These are phyloP conservation scores for Myxozyma melibiosi DNA, from an alignment of 805 yeast species.

Conservation along the genomic window DNA sequence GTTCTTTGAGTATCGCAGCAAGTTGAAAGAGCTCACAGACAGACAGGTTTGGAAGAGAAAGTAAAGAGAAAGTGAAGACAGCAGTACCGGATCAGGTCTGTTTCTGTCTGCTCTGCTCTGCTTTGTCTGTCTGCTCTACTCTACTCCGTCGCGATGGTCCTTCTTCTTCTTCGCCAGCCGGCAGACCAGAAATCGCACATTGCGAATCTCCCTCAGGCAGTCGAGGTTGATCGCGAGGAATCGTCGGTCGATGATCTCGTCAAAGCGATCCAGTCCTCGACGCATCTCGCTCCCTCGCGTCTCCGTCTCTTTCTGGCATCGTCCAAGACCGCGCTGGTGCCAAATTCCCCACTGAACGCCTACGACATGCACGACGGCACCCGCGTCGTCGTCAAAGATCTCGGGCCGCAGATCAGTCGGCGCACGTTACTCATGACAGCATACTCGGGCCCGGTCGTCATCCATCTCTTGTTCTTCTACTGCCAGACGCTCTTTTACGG, in stretches of 20 bases:
- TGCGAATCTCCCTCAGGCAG: constrained; percentile 19
- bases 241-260: constrained; percentile 27
- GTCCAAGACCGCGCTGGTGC: constrained; percentile 19
- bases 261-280: constrained; percentile 17
- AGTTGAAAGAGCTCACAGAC: no score
- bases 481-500: constrained; percentile 46
- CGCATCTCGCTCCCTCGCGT: constrained; percentile 20
- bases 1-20: no score
- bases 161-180: constrained; percentile 25
- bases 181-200: constrained; percentile 17
- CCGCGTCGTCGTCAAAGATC: constrained; percentile 22
- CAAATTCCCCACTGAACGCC: constrained; percentile 21
- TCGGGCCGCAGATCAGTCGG: constrained; percentile 81
- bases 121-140: not conserved
- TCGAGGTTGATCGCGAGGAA: constrained; percentile 29
- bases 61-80: no score
- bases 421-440: constrained; percentile 81
- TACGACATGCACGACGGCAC: constrained; percentile 32
- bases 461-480: constrained; percentile 70
- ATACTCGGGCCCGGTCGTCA: constrained; percentile 85
- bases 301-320: constrained; percentile 20
- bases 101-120: not conserved
- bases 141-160: constrained; percentile 18
- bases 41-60: no score
- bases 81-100: not conserved